Evolutionary conservation across 345 rosid species (phyloP), one percentile per base, ranked within the genome.

Genomic region (Heritiera littoralis): DNA sequence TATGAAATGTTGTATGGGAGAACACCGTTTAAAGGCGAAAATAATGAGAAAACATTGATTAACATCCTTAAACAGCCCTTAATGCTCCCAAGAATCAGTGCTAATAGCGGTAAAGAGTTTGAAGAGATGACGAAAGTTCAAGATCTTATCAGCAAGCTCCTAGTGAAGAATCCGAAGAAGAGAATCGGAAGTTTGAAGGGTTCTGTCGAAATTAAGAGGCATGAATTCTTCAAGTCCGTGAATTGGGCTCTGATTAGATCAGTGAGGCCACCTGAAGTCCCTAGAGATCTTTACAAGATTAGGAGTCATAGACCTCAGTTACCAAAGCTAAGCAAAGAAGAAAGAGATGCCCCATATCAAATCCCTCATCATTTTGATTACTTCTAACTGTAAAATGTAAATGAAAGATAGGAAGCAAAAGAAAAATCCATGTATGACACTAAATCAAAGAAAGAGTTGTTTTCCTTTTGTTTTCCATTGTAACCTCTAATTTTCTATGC

Each of bases 11-110:
- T 95, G 54, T 92, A 89, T 20, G 98, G 99, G 7, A 87, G 65
- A 80, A 95, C 99, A 6, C 99, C 98, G 2, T 95, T 95, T 85
- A 92, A 93, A 75, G 99, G 98, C 0, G 99, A 95, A 64, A 92
- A 88, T 89, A 95, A 95, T 64, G 97, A 92, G 89, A 93, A 64
- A 75, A 93, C 98, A 17, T 81, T 95, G 59, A 75, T 93, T 3
- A 93, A 93, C 91, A 92, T 95, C 65, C 89, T 95, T 4, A 93
- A 95, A 80, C 81, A 89, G 83, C 98, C 98, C 0, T 82, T 93
- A 78, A 82, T 74, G 0, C 91, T 95, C 81, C 99, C 98, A n/a
- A 91, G 91, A 80, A 81, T 88, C 10, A 80, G 86, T 17, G 88
- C 86, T 13, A 83, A 86, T 6, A 86, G 84, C 65, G 81, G 82